phyloP scores from a whole-genome alignment of 345 rosid genomes.

The Carallia brachiata region DNA sequence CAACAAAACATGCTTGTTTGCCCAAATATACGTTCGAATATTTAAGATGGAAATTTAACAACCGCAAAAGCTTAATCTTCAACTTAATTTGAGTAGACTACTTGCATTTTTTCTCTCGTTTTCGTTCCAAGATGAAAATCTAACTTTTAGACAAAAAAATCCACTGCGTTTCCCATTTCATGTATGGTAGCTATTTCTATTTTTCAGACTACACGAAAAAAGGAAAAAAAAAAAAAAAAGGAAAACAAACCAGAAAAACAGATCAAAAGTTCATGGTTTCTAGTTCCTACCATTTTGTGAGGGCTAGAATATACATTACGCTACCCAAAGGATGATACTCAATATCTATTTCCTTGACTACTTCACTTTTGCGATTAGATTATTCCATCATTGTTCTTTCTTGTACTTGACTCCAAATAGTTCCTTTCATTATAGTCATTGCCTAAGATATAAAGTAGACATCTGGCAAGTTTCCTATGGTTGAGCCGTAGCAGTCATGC shows the following conservation, averaged over 20 bases:
- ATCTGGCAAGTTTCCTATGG: background rate
- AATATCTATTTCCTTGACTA: background rate
- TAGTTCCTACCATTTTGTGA: background rate
- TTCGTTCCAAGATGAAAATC: no score
- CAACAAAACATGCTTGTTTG: no score
- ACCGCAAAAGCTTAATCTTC: no score
- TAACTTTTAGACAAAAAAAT: no score
- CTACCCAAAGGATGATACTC: constrained; percentile 1
- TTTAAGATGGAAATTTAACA: no score
- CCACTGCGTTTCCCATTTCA: no score
- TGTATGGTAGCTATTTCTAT: no score
- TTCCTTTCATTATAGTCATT: constrained; percentile 10
- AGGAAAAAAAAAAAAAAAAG: no score
- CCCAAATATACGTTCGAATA: no score
- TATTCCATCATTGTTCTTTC: constrained; percentile 6
- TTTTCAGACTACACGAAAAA: no score
- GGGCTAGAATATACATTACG: background rate
- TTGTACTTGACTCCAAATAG: constrained; percentile 8
- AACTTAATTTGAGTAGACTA: no score
- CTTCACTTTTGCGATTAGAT: background rate
- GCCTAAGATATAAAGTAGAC: background rate
- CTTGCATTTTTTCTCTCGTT: no score
- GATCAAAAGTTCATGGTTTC: background rate
- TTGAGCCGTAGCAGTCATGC: constrained; percentile 7
- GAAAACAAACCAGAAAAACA: background rate